phyloP scores from a whole-genome alignment of 140 eudicot species.

The Cichorium intybus region DNA sequence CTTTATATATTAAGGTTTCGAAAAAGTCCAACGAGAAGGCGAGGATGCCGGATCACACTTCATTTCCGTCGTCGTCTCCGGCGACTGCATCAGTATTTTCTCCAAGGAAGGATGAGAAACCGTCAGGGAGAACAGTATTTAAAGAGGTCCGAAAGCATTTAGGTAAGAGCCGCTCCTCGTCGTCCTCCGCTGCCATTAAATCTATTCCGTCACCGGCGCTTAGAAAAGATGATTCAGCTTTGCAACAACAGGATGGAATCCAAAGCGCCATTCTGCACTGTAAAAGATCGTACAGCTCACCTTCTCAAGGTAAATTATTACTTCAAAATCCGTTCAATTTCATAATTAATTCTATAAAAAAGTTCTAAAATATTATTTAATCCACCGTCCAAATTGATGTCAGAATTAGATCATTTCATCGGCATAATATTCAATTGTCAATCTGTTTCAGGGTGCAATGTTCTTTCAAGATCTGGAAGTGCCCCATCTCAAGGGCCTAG shows the following conservation, averaged over 20 bases:
- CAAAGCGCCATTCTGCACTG: constrained; percentile 87
- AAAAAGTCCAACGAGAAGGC: constrained; percentile 33
- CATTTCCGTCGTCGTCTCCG: constrained; percentile 39
- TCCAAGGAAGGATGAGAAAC: constrained; percentile 45
- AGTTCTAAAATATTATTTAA: background rate
- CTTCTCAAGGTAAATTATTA: constrained; percentile 37
- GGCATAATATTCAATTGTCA: background rate
- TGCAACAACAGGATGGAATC: constrained; percentile 72
- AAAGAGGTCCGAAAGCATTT: constrained; percentile 39
- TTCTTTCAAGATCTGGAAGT: constrained; percentile 54
- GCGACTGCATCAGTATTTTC: constrained; percentile 29
- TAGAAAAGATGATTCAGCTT: constrained; percentile 55
- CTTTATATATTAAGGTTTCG: constrained; percentile 46
- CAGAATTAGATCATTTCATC: background rate
- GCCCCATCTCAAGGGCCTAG: constrained; percentile 40
- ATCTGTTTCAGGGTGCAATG: constrained; percentile 36
- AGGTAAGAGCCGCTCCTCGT: constrained; percentile 52
- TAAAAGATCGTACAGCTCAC: constrained; percentile 61
- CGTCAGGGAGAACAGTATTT: constrained; percentile 32
- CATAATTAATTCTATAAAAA: background rate
- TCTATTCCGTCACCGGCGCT: constrained; percentile 26
- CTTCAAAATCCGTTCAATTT: background rate
- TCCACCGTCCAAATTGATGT: constrained; percentile 3
- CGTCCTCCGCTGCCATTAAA: constrained; percentile 22
- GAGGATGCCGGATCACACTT: constrained; percentile 7